Evolutionary conservation across 306 rosid species (phyloP), one percentile per base, ranked within the genome.

Genomic region (Fragaria iinumae): DNA sequence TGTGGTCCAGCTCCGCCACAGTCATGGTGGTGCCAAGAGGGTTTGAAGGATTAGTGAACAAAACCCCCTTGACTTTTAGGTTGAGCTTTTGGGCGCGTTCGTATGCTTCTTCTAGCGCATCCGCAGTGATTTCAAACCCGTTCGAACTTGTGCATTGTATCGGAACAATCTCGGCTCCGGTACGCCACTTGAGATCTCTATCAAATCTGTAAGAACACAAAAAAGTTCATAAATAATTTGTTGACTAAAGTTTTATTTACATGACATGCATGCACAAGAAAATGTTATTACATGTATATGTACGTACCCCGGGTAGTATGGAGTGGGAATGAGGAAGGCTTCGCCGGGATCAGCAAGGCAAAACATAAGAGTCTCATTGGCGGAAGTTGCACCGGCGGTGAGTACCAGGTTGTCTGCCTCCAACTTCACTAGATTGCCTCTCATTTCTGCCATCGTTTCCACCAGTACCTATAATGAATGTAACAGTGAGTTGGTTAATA

Each of bases 261-360:
- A 3, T 0, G 45, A 11, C 11, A 47, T 60, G 48, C 2, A 4
- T 60, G 48, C 1, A 4, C n/a, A 29, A 11, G 34, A 60, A 10
- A 11, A 27, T 0, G 21, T n/a, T 55, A 21, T 29, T 39, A 48
- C 5, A 5, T 5, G 3, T 21, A 50, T n/a, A 20, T 11, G 45
- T 49, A 77, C 72, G 6, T 84, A 91, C 97, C 97, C 98, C 5
- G 97, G 98, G 67, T 94, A 94, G 83, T 94, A 94, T 1, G 98
- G 98, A 23, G 88, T 84, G 50, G 97, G 97, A 75, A 94, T 87
- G 52, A 94, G 94, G 77, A 92, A 88, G 73, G 96, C 98, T 16
- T 94, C 95, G 6, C 97, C 96, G 0, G 84, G 92, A 36, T 92
- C 73, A 55, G 96, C 96, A 8, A 94, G 91, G 79, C 96, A 94